Evolutionary conservation across 306 rosid genomes (phyloP).

Genomic region (Trifolium fragiferum): DNA sequence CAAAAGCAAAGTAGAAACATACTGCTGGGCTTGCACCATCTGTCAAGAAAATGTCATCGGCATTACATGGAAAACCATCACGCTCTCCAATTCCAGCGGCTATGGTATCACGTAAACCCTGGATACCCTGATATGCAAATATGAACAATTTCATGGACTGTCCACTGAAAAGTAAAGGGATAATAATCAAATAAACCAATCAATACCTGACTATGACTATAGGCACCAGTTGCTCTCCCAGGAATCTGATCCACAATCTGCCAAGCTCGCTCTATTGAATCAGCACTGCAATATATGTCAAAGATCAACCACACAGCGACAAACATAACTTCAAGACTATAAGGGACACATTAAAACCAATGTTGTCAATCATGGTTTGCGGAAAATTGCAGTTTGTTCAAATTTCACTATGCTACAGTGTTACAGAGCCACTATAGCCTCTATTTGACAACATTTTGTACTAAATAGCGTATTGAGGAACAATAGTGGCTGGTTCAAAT

Average conservation of each 20-base stretch:
- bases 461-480: not conserved
- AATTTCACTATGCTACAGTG: not conserved
- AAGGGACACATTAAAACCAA: not conserved
- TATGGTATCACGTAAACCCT: constrained; percentile 83
- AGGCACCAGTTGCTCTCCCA: constrained; percentile 93
- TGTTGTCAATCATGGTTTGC: not conserved
- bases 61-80: constrained; percentile 80
- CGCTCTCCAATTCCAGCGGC: constrained; percentile 87
- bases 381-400: not conserved
- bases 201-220: constrained; percentile 91
- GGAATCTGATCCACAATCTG: constrained; percentile 82
- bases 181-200: constrained; percentile 27
- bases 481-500: not conserved
- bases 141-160: constrained; percentile 28
- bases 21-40: constrained; percentile 98
- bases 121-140: constrained; percentile 66
- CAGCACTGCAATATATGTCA: constrained; percentile 60
- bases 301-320: not conserved
- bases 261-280: constrained; percentile 83
- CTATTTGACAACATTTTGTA: not conserved
- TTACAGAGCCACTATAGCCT: not conserved
- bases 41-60: constrained; percentile 83
- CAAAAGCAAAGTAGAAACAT: constrained; percentile 28
- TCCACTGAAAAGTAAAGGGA: not conserved
- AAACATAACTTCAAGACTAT: not conserved